Evolutionary conservation across 257 asterid species (phyloP).

Genomic region (Solanum pimpinellifolium): DNA sequence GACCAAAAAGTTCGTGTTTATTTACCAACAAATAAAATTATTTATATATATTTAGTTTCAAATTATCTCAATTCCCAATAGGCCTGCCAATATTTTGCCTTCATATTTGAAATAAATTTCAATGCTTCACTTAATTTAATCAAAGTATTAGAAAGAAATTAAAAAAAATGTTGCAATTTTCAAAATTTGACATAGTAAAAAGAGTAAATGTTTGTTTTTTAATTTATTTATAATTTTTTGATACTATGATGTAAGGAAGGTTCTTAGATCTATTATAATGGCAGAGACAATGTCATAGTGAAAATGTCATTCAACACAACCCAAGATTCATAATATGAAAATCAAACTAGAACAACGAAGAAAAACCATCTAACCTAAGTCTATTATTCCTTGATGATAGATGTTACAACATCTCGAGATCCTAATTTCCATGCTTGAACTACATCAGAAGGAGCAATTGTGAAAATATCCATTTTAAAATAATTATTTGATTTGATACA

Average conservation of each 20-base stretch:
- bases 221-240: too few relatives aligned
- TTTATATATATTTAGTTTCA: background rate
- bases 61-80: background rate
- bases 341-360: too few relatives aligned
- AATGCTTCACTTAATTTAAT: background rate
- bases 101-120: too few relatives aligned
- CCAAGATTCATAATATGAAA: background rate
- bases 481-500: too few relatives aligned
- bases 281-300: background rate
- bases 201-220: background rate
- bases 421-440: background rate
- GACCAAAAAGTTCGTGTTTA: background rate
- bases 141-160: background rate
- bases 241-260: background rate
- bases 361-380: background rate
- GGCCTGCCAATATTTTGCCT: background rate
- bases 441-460: background rate
- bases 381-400: background rate
- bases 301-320: background rate
- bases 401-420: background rate
- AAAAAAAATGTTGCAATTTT: background rate
- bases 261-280: background rate
- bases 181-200: background rate
- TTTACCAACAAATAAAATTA: background rate
- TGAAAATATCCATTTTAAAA: too few relatives aligned